Evolutionary conservation across 2,329 filamentous ascomycete genomes (phyloP), one percentile per base, ranked within the genome.

Genomic region (Monosporascus sp.): DNA sequence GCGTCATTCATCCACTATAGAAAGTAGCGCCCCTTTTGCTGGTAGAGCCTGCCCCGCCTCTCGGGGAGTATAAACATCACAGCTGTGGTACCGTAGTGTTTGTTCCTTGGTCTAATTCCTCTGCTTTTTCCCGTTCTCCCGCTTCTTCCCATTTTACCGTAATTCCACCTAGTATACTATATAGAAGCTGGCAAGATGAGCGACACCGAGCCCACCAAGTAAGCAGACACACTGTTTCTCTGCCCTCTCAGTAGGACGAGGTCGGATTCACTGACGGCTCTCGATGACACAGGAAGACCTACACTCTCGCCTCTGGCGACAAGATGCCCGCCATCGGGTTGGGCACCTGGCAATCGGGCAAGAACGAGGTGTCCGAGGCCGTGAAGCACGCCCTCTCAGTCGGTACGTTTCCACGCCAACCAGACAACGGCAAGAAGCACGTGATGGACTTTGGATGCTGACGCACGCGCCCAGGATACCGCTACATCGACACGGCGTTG

Each of bases 321-420:
- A 85, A 89, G 73, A 94, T 94, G 56, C 87, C 88, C 52, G 84
- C 85, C 61, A 71, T 92, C 59, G 88, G 88, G 56, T 78, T 92
- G 46, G 89, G 89, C 52, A 92, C 89, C 52, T 92, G 88, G 88
- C 87, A 90, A 66, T 89, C 88, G 63, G 84, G 86, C 52, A 71
- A 68, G 60, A 79, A 87, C 60, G 80, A 89, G 70, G 86, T 90
- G 52, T 77, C 81, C 61, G 73, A 81, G 50, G 89, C 89, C 51
- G 89, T 93, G 58, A 83, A 88, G 70, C 75, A 76, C 37, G 88
- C 88, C 25, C 77, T 91, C 27, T 75, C 76, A 56, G 72, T 46
- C 42, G 42, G 42, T 46, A 46, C 11, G 42, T 31, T 11, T 11
- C 27, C 9, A 11, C 27, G 3, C 9, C 5, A 31, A 31, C 9